Evolutionary conservation across 2,329 filamentous ascomycete species (phyloP).

Genomic region (Aspergillus sp.): DNA sequence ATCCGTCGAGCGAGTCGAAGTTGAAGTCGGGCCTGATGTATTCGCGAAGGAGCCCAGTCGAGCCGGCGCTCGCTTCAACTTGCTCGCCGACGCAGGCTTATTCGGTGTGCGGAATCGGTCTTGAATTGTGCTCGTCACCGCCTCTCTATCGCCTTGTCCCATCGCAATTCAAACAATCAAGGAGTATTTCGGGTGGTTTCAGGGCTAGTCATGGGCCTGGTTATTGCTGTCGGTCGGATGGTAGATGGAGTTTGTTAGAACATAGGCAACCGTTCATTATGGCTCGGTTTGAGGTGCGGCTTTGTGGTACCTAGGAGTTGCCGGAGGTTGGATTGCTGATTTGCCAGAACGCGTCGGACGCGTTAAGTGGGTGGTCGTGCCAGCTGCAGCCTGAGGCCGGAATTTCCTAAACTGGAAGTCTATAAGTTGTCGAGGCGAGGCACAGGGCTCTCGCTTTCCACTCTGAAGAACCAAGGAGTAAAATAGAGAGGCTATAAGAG

Average conservation of each 20-base stretch:
- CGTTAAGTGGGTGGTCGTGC: slow-evolving; percentile 13
- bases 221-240: slow-evolving; percentile 1
- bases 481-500: too few relatives aligned
- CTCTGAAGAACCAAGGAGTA: neutral
- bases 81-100: slow-evolving; percentile 17
- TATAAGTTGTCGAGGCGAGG: neutral
- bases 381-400: neutral
- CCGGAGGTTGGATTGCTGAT: neutral
- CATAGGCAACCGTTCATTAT: slow-evolving; percentile 2
- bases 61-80: slow-evolving; percentile 16
- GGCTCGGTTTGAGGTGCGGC: neutral
- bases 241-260: neutral
- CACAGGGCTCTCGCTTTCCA: neutral
- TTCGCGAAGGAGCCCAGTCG: slow-evolving; percentile 2
- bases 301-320: neutral
- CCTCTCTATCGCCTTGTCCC: slow-evolving; percentile 20
- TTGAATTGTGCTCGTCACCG: slow-evolving; percentile 10
- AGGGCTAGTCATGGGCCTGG: slow-evolving; percentile 15
- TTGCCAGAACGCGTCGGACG: slow-evolving; percentile 7
- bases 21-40: slow-evolving; percentile 6
- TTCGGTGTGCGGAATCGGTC: slow-evolving; percentile 24
- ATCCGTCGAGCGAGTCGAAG: slow-evolving; percentile 11
- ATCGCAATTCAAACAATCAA: slow-evolving; percentile 25
- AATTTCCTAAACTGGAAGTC: neutral
- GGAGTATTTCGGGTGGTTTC: neutral